These are phyloP conservation scores for Strobilomyces echinocephalus DNA, from an alignment of 768 basidiomycete genomes.

Conservation along the genomic window DNA sequence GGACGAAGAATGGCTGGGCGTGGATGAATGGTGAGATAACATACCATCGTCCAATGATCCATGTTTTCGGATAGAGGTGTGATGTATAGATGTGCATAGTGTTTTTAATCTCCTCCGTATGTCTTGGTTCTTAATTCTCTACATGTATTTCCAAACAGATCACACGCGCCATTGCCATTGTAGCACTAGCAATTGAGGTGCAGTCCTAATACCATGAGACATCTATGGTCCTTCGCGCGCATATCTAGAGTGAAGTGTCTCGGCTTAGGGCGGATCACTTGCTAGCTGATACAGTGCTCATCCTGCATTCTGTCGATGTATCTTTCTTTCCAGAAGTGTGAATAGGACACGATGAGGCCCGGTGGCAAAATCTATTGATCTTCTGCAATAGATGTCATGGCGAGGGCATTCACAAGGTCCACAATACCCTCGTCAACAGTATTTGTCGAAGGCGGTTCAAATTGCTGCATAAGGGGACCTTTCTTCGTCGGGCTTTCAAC, in stretches of 20 bases:
- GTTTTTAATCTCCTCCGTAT: slow-evolving; percentile 5
- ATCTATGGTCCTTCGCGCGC: neutral
- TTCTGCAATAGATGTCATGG: slow-evolving; percentile 9
- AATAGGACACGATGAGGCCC: too few species aligned
- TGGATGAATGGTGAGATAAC: slow-evolving; percentile 29
- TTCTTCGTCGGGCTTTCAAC: neutral
- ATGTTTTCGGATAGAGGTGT: slow-evolving; percentile 4
- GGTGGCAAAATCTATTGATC: neutral
- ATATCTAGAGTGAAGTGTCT: neutral
- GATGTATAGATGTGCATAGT: slow-evolving; percentile 4
- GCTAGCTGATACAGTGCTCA: too few species aligned
- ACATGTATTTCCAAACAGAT: neutral
- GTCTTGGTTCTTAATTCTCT: neutral
- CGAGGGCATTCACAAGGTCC: slow-evolving; percentile 10
- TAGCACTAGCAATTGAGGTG: neutral
- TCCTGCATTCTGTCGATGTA: too few species aligned
- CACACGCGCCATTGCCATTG: neutral
- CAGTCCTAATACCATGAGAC: neutral
- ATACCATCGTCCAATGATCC: neutral
- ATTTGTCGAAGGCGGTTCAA: neutral
- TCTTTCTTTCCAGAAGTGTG: too few species aligned
- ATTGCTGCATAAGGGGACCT: neutral
- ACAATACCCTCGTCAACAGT: slow-evolving; percentile 4
- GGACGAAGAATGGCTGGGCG: slow-evolving; percentile 26
- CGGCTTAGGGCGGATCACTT: too few species aligned